phyloP scores from a whole-genome alignment of 208 protist genomes.

The Leishmania major region DNA sequence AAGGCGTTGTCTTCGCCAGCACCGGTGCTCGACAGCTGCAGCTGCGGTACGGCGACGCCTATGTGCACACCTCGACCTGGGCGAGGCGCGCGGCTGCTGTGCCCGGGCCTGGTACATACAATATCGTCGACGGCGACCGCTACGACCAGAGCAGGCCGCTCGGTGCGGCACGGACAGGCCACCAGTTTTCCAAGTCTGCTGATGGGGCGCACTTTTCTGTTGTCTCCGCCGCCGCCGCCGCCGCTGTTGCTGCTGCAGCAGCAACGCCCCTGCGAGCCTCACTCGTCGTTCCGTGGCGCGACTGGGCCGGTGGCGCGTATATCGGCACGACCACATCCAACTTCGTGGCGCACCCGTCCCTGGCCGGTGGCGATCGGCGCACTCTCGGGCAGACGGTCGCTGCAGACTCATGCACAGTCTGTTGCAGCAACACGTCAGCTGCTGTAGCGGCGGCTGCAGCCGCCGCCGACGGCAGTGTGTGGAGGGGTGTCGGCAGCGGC shows the following conservation, averaged over 20 bases:
- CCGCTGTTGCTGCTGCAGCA: background rate
- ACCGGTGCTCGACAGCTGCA: conserved; percentile 29
- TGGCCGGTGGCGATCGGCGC: conserved; percentile 23
- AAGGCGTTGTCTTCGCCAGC: conserved; percentile 25
- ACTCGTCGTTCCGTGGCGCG: conserved; percentile 26
- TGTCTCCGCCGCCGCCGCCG: background rate
- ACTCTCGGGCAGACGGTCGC: background rate
- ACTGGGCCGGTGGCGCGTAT: conserved; percentile 35
- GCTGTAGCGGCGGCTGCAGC: background rate
- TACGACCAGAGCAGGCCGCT: conserved; percentile 18
- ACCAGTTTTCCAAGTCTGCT: conserved; percentile 21
- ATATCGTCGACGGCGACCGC: conserved; percentile 27
- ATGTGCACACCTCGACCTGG: conserved; percentile 23
- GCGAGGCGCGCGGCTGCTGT: conserved; percentile 21
- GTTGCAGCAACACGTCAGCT: background rate
- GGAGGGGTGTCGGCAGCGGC: conserved; percentile 37
- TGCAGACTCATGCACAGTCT: background rate
- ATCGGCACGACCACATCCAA: conserved; percentile 23
- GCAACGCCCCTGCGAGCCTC: background rate
- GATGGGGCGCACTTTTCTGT: conserved; percentile 25
- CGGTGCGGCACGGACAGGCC: conserved; percentile 17
- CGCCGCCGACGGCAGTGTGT: background rate
- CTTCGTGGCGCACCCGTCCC: conserved; percentile 29
- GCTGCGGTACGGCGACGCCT: conserved; percentile 20
- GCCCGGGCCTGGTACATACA: conserved; percentile 43